Evolutionary conservation across 2,329 filamentous ascomycete genomes (phyloP), one percentile per base, ranked within the genome.

Genomic region (Calonectria crousiana): DNA sequence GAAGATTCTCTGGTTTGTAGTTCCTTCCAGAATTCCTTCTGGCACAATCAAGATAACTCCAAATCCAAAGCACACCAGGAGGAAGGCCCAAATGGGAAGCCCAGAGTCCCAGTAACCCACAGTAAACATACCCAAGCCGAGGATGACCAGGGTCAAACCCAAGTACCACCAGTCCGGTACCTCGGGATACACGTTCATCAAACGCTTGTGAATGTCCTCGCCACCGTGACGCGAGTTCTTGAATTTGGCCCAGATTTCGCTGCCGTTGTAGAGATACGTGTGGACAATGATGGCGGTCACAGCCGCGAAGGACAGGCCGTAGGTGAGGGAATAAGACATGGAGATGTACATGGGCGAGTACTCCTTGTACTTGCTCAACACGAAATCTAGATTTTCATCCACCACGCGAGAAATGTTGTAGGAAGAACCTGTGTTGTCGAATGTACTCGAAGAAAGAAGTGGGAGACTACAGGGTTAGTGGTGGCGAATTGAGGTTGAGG

Each of bases 331-430:
- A 18, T 69, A 73, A 0, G 71, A 73, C 71, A 73, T 73, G 11
- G 71, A 73, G 23, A 73, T 65, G 49, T 73, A 69, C 71, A 73
- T 73, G 9, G 71, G 71, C 18, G 71, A 73, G 26, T 73, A 73
- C 20, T 69, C 66, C 26, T 69, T n/a, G 47, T 73, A 73, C 26
- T 69, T 69, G 38, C 58, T 69, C 30, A 73, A 49, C 4, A 69
- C 71, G 4, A 73, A 73, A 6, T 73, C 26, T 28, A 73, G 16
- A 28, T 73, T 73, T 14, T 69, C 58, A 11, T 73, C 71, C 4
- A 73, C 38, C 1, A 73, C 71, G 2, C 26, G 38, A 18, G 71
- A 69, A 28, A 73, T 69, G 14, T 73, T 73, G 38, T 73, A 73
- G 3, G 49, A 20, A 2, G 66, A 49, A 4, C 71, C 66, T 1